Evolutionary conservation across 2,329 filamentous ascomycete species (phyloP), one percentile per base, ranked within the genome.

Genomic region (Colletotrichum simmondsii): DNA sequence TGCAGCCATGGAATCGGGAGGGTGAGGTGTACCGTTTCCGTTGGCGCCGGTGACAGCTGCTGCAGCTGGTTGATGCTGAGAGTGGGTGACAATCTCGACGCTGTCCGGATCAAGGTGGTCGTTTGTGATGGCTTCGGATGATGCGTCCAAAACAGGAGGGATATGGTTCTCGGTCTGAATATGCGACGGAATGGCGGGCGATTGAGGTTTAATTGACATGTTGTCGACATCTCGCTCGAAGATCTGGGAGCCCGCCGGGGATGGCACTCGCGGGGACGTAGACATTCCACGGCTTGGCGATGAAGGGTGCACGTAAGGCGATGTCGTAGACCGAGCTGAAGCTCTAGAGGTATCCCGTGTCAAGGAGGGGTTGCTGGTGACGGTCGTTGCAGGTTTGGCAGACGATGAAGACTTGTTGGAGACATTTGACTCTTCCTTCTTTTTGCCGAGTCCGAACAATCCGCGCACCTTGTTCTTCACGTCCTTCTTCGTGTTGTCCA

Each of bases 141-240:
- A 96, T 64, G 96, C 96, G 81, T 98, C 95, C 60, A 98, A 88
- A 14, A 97, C 95, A 0, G 96, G 90, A 8, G 96, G 96, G 76
- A 98, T 98, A 80, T 95, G 91, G 84, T 98, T 95, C 82, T 98
- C 96, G 8, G 95, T 98, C 77, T 95, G 92, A 78, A 98, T 97
- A 80, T 98, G 96, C 8, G 94, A 92, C 3, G 96, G 96, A 74
- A 98, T 97, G n/a, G 94, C 94, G 1, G 94, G 92, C 3, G 94
- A 96, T 74, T 89, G 91, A 73, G 95, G 93, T 53, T 89, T 85
- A n/a, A 91, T 83, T 35, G 89, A 86, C 78, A 90, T 90, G 78
- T 98, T 95, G 82, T 98, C 96, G 28, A 98, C 96, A 81, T 95
- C 94, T 78, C 96, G 93, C 85, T 98, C 96, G 80, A 98, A 98